These are phyloP conservation scores for Paecilomyces sp. DNA, from an alignment of 2,329 filamentous ascomycete genomes.

Conservation along the genomic window DNA sequence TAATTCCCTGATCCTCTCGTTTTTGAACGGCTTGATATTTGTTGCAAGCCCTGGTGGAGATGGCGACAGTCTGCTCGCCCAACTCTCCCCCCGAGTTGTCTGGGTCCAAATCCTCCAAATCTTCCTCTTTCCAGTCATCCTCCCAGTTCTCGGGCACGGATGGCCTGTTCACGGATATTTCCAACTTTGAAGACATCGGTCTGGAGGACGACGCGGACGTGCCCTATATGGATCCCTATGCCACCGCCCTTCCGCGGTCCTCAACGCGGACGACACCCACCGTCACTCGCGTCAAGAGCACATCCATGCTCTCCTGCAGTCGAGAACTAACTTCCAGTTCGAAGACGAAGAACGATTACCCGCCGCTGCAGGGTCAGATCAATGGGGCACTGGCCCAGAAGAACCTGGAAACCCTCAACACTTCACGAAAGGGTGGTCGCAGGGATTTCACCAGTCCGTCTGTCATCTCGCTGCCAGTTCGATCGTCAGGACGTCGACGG, in stretches of 20 bases:
- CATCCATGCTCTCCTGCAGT: slow-evolving; percentile 19
- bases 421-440: slow-evolving; percentile 1
- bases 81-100: slow-evolving; percentile 73
- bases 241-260: not conserved
- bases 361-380: slow-evolving; percentile 17
- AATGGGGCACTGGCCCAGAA: slow-evolving; percentile 17
- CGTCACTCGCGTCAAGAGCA: slow-evolving; percentile 16
- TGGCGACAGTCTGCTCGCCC: slow-evolving; percentile 43
- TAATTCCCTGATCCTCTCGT: slow-evolving; percentile 1
- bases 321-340: slow-evolving; percentile 26
- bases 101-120: slow-evolving; percentile 81
- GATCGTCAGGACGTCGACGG: slow-evolving; percentile 3
- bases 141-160: slow-evolving; percentile 63
- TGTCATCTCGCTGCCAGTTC: slow-evolving; percentile 17
- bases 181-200: slow-evolving; percentile 89
- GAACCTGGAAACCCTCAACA: slow-evolving; percentile 15
- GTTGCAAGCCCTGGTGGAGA: slow-evolving; percentile 21
- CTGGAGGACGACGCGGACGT: slow-evolving; percentile 61
- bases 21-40: slow-evolving; percentile 2
- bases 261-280: slow-evolving; percentile 10
- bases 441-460: slow-evolving; percentile 5
- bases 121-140: slow-evolving; percentile 77
- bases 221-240: slow-evolving; percentile 8
- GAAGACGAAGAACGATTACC: slow-evolving; percentile 14
- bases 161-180: slow-evolving; percentile 62